Base-by-base conservation (phyloP, 192 early-diverging fungal species). In the Rhizophlyctis rosea region DNA sequence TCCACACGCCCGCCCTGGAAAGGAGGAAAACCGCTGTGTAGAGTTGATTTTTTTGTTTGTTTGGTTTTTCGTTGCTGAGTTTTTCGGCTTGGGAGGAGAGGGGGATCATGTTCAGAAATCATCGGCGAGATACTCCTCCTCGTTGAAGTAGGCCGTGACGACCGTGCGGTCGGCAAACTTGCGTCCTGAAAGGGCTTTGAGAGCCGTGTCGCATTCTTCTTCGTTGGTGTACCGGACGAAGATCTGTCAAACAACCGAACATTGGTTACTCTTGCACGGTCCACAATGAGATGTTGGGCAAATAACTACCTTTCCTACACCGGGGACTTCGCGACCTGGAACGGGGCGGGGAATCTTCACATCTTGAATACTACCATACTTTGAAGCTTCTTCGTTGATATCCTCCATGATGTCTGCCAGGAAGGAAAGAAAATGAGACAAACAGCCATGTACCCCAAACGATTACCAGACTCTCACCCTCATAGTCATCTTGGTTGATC, bases 141-240 rank as follows among this genome's bases (percentile, higher is more conserved):
- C 87, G 27, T 86, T 72, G 57, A 86, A 87, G 69, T 86, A 97
- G 14, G 91, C 83, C 7, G 94, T 87, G 55, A 98, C 73, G 32
- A 98, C 95, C 3, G 94, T 98, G 28, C 95, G 80, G 32, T 93
- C 91, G 47, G 88, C 87, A 72, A 98, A 98, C 77, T 89, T 91
- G 34, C 96, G 84, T 32, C 96, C 96, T 25, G 93, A 91, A 47
- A 98, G 78, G 13, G 92, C 83, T 21, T 83, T 81, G 32, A 92
- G 73, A 0, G 96, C 96, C 1, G 67, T 62, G 4, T 79, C 77
- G 21, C 87, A 78, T 54, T 90, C 71, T 2, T 88, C 85, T 0
- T 67, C 67, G 14, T 61, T 74, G 21, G 68, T 69, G 63, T 80
- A 98, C 68, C 88, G 76, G 47, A 97, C 85, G 81, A 92, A 96